Evolutionary conservation across 1,284 basidiomycete genomes (phyloP), one percentile per base, ranked within the genome.

Genomic region (Cutaneotrichosporon spelunceum): DNA sequence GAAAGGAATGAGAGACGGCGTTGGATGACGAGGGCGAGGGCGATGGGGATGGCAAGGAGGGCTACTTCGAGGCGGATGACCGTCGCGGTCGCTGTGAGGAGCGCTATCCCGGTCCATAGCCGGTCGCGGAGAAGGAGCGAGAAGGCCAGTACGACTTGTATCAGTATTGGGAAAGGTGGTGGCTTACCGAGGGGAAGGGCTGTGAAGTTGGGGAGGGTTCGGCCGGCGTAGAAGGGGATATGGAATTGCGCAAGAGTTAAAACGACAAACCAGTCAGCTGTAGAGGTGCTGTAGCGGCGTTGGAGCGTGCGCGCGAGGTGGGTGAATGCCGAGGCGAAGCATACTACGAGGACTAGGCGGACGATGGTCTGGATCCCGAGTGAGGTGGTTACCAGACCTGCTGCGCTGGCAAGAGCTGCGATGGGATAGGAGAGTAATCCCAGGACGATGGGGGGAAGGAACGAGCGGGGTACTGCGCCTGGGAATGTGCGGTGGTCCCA

Each of bases 141-240:
- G 39, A 73, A 57, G 48, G 65, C 58, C 27, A 69, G 56, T 45
- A 69, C 57, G 55, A 68, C 68, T 61, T 53, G 79, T 3, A 30
- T 42, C 57, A 60, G 58, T 33, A 24, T 11, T n/a, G 30, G 24
- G n/a, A 7, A 6, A 8, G 26, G 8, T 30, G 1, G 23, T 44
- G 33, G 27, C 10, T 21, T 88, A 56, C 55, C 55, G 56, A 87
- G 85, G 10, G 89, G 82, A 21, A 95, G 81, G 4, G 93, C 93
- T 65, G 93, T 86, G 85, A 93, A 94, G 76, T 99, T 99, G 0
- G 95, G 94, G 16, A 97, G 80, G 0, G 95, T 96, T 52, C 95
- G 82, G 4, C 92, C 87, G 79, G 91, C 89, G 88, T 93, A 99
- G 77, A 93, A 99, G 4, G 88, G 87, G 13, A 93, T 77, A 76